These are phyloP conservation scores for Anethum foeniculum DNA, from an alignment of 140 eudicot species.

Conservation along the genomic window DNA sequence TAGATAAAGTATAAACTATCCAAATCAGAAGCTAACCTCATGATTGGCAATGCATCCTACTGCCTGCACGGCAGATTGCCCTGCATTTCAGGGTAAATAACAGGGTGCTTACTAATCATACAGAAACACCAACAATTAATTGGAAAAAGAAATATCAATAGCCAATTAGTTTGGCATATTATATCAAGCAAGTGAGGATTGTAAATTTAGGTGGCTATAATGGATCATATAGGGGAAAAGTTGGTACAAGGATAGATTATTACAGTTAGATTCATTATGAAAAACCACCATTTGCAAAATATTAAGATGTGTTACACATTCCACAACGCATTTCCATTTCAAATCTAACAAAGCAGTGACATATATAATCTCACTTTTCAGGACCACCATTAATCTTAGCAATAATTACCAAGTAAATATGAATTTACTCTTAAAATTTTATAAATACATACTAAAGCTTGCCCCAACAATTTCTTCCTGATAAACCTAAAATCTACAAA, in stretches of 20 bases:
- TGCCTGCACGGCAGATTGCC: constrained; percentile 13
- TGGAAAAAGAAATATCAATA: background rate
- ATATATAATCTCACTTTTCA: background rate
- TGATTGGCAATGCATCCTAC: background rate
- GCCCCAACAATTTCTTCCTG: background rate
- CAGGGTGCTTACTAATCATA: background rate
- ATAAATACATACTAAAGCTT: background rate
- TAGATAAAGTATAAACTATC: background rate
- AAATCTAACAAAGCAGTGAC: background rate
- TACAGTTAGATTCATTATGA: background rate
- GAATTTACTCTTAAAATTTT: background rate
- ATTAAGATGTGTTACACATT: background rate
- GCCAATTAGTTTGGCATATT: background rate
- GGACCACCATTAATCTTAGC: background rate
- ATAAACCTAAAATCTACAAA: background rate
- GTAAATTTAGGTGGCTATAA: background rate
- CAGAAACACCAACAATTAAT: background rate
- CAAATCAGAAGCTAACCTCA: constrained; percentile 7
- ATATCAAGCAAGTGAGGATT: background rate
- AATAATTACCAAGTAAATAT: background rate
- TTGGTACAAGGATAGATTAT: background rate
- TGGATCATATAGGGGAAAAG: background rate
- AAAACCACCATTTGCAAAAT: background rate
- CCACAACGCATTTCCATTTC: background rate
- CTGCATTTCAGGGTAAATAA: background rate